Evolutionary conservation across 2,329 filamentous ascomycete genomes (phyloP).

Genomic region (Fragosphaeria purpurea): DNA sequence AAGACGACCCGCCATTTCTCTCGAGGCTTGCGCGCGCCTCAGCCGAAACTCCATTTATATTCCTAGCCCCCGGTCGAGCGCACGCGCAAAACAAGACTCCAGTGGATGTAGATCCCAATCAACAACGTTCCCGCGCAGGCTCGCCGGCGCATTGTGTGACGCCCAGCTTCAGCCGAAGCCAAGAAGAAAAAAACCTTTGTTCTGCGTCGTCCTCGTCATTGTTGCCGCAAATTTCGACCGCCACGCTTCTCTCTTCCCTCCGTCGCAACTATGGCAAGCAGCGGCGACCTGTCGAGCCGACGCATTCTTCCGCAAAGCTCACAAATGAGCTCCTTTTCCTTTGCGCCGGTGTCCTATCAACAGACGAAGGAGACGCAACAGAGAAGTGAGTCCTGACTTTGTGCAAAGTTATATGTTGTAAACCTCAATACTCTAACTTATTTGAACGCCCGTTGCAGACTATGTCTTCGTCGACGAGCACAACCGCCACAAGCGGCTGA

Average conservation of each 20-base stretch:
- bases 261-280: slow-evolving; percentile 41
- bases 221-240: too few species aligned
- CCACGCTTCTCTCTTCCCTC: not conserved
- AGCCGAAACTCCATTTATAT: too few species aligned
- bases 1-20: too few species aligned
- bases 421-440: not conserved
- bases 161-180: not conserved
- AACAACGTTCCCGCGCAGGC: not conserved
- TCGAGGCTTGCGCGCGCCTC: too few species aligned
- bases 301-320: slow-evolving; percentile 56
- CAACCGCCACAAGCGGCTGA: slow-evolving; percentile 92
- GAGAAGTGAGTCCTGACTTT: slow-evolving; percentile 45
- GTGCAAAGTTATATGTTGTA: not conserved
- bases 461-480: slow-evolving; percentile 99
- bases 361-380: slow-evolving; percentile 68
- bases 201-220: not conserved
- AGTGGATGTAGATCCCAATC: slow-evolving; percentile 10
- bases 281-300: slow-evolving; percentile 51
- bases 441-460: slow-evolving; percentile 45
- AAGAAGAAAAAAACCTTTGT: not conserved
- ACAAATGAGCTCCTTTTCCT: slow-evolving; percentile 66
- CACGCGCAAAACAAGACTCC: not conserved
- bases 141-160: slow-evolving; percentile 10
- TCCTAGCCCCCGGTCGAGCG: not conserved
- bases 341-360: slow-evolving; percentile 54